These are phyloP conservation scores for Cercospora sp. DNA, from an alignment of 2,329 filamentous ascomycete genomes.

Conservation along the genomic window DNA sequence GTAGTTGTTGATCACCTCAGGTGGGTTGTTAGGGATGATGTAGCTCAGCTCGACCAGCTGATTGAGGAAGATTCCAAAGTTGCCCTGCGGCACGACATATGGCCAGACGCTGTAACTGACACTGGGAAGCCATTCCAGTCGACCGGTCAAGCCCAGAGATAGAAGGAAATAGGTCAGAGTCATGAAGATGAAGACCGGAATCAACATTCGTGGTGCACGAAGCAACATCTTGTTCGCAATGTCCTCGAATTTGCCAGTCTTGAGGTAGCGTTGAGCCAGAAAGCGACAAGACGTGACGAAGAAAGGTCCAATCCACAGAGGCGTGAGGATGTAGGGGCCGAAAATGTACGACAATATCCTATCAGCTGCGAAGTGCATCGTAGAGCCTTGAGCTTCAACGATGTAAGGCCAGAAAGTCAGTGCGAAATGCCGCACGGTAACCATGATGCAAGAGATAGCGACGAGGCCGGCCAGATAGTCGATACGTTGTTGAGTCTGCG, in stretches of 20 bases:
- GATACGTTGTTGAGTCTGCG: constrained; percentile 38
- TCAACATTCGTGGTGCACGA: constrained; percentile 49
- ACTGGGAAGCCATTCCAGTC: constrained; percentile 49
- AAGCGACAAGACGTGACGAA: constrained; percentile 53
- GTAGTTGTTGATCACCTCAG: constrained; percentile 52
- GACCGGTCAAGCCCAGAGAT: constrained; percentile 47
- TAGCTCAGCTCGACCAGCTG: constrained; percentile 50
- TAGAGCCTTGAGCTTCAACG: constrained; percentile 35
- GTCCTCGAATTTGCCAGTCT: constrained; percentile 45
- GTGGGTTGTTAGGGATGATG: constrained; percentile 52
- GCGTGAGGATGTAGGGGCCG: constrained; percentile 49
- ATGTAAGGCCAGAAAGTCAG: constrained; percentile 45
- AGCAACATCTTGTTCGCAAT: constrained; percentile 50
- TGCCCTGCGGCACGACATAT: constrained; percentile 45
- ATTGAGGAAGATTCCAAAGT: constrained; percentile 47
- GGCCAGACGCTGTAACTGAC: constrained; percentile 53
- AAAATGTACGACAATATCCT: constrained; percentile 46
- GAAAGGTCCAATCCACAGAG: constrained; percentile 53
- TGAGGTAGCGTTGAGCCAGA: constrained; percentile 46
- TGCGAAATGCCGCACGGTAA: constrained; percentile 50
- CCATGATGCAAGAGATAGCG: constrained; percentile 47
- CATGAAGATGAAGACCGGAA: constrained; percentile 48
- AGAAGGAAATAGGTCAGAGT: constrained; percentile 52
- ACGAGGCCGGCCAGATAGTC: constrained; percentile 52
- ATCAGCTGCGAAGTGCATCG: constrained; percentile 46